Conservation (phyloP, 345 rosid genomes). For the Camelina neglecta region DNA sequence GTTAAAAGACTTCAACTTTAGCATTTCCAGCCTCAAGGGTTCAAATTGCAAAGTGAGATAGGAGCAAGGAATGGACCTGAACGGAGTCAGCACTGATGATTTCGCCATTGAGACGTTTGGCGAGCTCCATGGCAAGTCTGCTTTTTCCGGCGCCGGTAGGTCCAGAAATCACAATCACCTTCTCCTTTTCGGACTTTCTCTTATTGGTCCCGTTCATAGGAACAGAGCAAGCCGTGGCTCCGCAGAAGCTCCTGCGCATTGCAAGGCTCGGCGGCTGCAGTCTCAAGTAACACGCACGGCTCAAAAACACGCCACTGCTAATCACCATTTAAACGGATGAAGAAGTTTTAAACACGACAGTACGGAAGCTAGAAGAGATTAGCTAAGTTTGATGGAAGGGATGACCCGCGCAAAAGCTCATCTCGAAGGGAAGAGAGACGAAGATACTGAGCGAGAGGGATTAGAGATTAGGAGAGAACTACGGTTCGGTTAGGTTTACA, state of each 20-base stretch:
- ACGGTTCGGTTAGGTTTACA: slow-evolving; percentile 36
- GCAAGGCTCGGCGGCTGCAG: slow-evolving; percentile 38
- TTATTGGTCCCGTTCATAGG: slow-evolving; percentile 28
- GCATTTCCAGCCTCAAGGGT: slow-evolving; percentile 4
- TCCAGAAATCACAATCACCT: slow-evolving; percentile 85
- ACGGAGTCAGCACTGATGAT: slow-evolving; percentile 98
- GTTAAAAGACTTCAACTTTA: slow-evolving; percentile 16
- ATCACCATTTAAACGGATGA: slow-evolving; percentile 42
- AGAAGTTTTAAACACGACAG: background rate
- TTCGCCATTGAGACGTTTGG: slow-evolving; percentile 88
- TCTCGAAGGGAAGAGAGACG: slow-evolving; percentile 30
- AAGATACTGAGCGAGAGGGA: slow-evolving; percentile 5
- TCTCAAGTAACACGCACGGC: slow-evolving; percentile 55
- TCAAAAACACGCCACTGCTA: slow-evolving; percentile 49
- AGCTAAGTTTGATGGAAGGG: background rate
- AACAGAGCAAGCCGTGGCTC: slow-evolving; percentile 46
- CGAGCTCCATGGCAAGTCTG: slow-evolving; percentile 86
- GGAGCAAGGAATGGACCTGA: slow-evolving; percentile 56
- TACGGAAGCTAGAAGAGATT: background rate
- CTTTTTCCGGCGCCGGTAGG: slow-evolving; percentile 94
- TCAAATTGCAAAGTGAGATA: background rate
- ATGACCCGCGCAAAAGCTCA: slow-evolving; percentile 39
- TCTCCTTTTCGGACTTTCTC: slow-evolving; percentile 48
- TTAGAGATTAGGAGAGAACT: slow-evolving; percentile 27
- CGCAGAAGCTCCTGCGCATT: slow-evolving; percentile 47